Percentiles rank a stretch among this genome's conserved stretches.
phyloP scores from a whole-genome alignment of 2,329 filamentous ascomycete genomes.

The Sclerotinia nivalis region DNA sequence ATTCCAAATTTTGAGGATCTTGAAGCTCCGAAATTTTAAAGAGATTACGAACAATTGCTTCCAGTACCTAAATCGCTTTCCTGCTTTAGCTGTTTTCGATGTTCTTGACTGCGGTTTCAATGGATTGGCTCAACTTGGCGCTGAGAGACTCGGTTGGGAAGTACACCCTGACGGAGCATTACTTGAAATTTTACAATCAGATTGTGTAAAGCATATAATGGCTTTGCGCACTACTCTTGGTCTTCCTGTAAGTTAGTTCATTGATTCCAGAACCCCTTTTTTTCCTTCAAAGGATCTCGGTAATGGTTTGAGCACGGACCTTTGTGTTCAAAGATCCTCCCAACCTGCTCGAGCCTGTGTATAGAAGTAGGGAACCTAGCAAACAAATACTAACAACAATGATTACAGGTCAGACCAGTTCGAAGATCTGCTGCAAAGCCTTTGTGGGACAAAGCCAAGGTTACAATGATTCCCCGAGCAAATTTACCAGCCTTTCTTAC shows the following conservation, averaged over 20 bases:
- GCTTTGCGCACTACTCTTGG: conserved; percentile 25
- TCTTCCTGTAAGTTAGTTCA: conserved; percentile 1
- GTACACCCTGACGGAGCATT: conserved; percentile 25
- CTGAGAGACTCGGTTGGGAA: conserved; percentile 34
- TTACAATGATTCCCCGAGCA: conserved; percentile 29
- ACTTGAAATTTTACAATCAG: conserved; percentile 31
- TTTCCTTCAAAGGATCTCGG: conserved; percentile 4
- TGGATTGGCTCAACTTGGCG: conserved; percentile 14
- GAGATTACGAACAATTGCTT: conserved; percentile 39
- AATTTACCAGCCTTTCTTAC: conserved; percentile 27
- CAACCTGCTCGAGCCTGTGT: background rate
- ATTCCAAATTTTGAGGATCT: conserved; percentile 39
- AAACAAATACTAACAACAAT: background rate
- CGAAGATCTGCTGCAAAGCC: conserved; percentile 22
- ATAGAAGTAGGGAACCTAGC: background rate
- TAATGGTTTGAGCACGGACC: background rate
- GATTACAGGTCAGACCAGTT: conserved; percentile 9
- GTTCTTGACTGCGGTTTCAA: conserved; percentile 35
- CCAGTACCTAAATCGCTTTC: conserved; percentile 38
- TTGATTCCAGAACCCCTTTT: background rate
- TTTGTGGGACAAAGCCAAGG: conserved; percentile 27
- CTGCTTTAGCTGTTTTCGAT: conserved; percentile 38
- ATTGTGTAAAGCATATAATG: conserved; percentile 31
- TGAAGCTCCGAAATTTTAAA: conserved; percentile 39
- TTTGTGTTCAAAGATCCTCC: background rate